These are phyloP conservation scores for Graphiopsis chlorocephala DNA, from an alignment of 2,329 filamentous ascomycete species.

Conservation along the genomic window DNA sequence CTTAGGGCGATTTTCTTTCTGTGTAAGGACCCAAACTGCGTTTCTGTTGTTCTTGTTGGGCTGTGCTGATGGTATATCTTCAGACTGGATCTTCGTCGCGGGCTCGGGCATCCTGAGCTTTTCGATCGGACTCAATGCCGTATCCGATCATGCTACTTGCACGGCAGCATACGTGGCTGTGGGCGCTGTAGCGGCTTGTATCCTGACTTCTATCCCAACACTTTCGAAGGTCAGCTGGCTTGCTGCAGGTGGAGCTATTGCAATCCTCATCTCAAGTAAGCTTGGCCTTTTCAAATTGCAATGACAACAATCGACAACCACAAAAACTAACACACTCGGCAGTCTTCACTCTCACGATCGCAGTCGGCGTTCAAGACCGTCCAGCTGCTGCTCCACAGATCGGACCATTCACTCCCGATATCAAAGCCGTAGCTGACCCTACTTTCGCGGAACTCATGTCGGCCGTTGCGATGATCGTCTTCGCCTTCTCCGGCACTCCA, in stretches of 20 bases:
- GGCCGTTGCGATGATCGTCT: constrained; percentile 58
- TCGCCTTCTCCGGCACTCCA: constrained; percentile 58
- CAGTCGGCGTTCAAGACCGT: constrained; percentile 55
- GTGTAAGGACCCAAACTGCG: constrained; percentile 30
- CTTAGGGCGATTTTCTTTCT: constrained; percentile 42
- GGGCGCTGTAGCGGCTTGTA: neutral
- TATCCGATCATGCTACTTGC: constrained; percentile 57
- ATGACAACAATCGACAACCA: neutral
- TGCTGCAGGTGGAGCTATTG: constrained; percentile 59
- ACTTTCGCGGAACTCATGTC: constrained; percentile 57
- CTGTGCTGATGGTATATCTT: constrained; percentile 27
- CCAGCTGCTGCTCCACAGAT: constrained; percentile 61
- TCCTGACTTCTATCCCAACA: constrained; percentile 1
- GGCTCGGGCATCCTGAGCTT: constrained; percentile 59
- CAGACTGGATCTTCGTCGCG: constrained; percentile 58
- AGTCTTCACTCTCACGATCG: constrained; percentile 42
- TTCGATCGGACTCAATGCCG: constrained; percentile 58
- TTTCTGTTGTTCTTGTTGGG: neutral
- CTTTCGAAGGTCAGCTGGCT: constrained; percentile 52
- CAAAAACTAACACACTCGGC: constrained; percentile 32
- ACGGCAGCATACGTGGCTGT: constrained; percentile 50
- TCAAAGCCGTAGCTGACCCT: constrained; percentile 54
- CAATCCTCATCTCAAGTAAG: constrained; percentile 46
- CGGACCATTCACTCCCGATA: constrained; percentile 59
- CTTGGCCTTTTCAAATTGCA: neutral